These are phyloP conservation scores for Micractinium sp. DNA, from an alignment of 139 green algal species.

Conservation along the genomic window DNA sequence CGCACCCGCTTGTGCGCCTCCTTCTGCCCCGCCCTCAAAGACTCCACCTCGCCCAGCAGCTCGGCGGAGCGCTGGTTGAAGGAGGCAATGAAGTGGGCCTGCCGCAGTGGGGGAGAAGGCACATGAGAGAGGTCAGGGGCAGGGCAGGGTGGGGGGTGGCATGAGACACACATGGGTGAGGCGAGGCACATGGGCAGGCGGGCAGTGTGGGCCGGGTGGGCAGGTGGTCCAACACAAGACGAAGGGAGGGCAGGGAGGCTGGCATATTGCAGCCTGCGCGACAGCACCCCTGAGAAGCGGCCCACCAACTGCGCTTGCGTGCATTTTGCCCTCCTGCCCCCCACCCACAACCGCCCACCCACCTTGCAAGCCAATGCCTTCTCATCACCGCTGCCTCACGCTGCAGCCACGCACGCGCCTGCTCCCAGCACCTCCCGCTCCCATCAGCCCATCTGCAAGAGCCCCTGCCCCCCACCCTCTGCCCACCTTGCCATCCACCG, in stretches of 20 bases:
- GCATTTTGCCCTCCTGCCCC: neutral
- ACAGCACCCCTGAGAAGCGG: neutral
- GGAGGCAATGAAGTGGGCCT: neutral
- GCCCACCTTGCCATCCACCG: slow-evolving; percentile 21
- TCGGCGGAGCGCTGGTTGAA: neutral
- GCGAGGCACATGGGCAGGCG: too few species aligned
- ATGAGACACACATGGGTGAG: too few species aligned
- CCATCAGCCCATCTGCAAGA: neutral
- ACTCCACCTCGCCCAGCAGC: neutral
- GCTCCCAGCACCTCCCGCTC: neutral
- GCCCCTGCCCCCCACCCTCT: neutral
- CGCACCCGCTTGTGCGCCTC: neutral
- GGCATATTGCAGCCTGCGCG: neutral
- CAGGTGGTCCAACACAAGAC: too few species aligned
- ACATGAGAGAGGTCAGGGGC: too few species aligned
- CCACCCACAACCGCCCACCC: neutral
- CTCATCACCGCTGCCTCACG: neutral
- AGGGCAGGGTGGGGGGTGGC: too few species aligned
- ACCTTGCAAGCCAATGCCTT: neutral
- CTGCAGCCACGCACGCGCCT: neutral
- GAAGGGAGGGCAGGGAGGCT: too few species aligned
- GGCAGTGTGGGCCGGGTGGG: too few species aligned
- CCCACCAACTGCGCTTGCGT: neutral
- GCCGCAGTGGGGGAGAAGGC: neutral
- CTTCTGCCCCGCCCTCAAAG: neutral